Base-by-base conservation (phyloP, 495 filamentous ascomycete genomes). In the Talaromyces nanjingensis region DNA sequence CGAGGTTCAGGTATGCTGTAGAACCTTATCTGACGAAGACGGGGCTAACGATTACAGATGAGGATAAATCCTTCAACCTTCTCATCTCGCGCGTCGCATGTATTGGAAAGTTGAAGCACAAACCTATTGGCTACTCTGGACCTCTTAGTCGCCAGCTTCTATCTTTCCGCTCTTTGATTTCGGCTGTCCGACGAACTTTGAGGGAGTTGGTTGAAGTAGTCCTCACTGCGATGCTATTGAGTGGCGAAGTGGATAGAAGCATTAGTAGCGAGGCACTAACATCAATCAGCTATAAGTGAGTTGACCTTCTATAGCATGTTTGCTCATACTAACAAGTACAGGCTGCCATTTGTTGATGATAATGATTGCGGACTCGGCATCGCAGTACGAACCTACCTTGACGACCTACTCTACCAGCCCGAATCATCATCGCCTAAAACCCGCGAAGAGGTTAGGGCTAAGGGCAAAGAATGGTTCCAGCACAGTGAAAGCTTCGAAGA, bases 121-220 rank as follows among this genome's bases (percentile, higher is more conserved):
- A 90, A 66, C 77, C 82, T 6, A 92, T 93, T 68, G 93, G 96
- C 25, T 99, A 96, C 74, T 97, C 94, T 25, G 94, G 94, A 1
- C 94, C 94, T 0, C 81, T 99, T 1, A 97, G 90, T 79, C 87
- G 93, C 70, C 90, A 94, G 68, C 81, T 98, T 52, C 81, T 98
- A 11, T 89, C 87, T 31, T 98, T 91, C 77, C 90, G 91, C 64
- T 91, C 92, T 0, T 79, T 97, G 64, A 87, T 89, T 45, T 87
- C 87, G 7, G 86, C 89, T 63, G 87, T 97, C 34, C 91, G 93
- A 20, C 80, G 85, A 60, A 84, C 85, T 45, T 78, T 94, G 64
- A 84, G 94, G 61, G 93, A 93, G 72, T 75, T 97, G 47, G 76
- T 93, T 34, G 96, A 99, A 75, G 88, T 90, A 65, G 81, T 89